Evolutionary conservation across 2,329 filamentous ascomycete genomes (phyloP).

Genomic region (Exutisphaerella laricina): DNA sequence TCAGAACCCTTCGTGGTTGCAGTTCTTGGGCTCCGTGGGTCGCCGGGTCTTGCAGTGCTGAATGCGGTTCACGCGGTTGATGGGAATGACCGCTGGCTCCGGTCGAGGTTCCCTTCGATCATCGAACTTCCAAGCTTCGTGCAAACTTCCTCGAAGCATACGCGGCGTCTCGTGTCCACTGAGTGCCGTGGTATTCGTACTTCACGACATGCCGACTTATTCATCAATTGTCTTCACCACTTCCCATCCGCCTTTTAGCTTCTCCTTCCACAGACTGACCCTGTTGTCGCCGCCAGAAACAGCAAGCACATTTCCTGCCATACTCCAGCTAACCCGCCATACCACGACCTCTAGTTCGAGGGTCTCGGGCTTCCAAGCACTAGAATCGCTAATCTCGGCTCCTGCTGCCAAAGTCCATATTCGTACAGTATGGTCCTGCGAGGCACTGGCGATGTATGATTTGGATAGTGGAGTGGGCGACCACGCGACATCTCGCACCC

Average conservation of each 20-base stretch:
- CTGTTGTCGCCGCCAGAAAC: slow-evolving; percentile 94
- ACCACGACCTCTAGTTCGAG: slow-evolving; percentile 83
- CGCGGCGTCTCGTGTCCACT: neutral
- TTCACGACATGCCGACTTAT: slow-evolving; percentile 21
- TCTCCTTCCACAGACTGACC: slow-evolving; percentile 98
- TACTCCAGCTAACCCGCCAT: slow-evolving; percentile 96
- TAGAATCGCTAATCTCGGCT: slow-evolving; percentile 41
- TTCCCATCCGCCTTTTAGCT: slow-evolving; percentile 93
- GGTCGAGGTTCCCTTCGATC: neutral
- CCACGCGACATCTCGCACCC: slow-evolving; percentile 98
- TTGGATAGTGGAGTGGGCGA: slow-evolving; percentile 91
- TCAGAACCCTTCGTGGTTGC: slow-evolving; percentile 3
- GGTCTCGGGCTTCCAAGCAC: slow-evolving; percentile 78
- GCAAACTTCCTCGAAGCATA: neutral
- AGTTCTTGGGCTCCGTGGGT: too few relatives aligned
- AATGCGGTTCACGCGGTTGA: neutral
- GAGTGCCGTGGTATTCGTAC: neutral
- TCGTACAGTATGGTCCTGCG: slow-evolving; percentile 92
- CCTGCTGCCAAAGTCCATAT: slow-evolving; percentile 70
- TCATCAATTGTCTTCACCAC: slow-evolving; percentile 88
- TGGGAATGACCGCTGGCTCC: neutral
- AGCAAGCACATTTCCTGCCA: slow-evolving; percentile 93
- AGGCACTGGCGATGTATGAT: slow-evolving; percentile 92
- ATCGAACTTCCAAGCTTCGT: neutral
- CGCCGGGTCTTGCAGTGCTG: too few relatives aligned